Conservation (phyloP, 2,329 filamentous ascomycete species). For the Elsinoe fawcettii region DNA sequence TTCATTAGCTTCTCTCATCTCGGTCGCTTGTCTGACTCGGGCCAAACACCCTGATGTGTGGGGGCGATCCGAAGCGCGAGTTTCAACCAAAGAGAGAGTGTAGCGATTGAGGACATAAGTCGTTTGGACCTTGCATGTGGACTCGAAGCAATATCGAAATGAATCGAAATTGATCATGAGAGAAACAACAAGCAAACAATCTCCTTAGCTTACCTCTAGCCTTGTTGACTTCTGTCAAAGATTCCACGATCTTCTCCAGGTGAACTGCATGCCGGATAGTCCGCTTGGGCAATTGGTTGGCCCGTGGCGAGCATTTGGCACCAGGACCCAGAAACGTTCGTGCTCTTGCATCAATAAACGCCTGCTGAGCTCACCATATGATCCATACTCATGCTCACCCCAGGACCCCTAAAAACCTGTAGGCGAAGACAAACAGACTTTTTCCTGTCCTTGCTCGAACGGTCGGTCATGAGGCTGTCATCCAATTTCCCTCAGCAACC, state of each 20-base stretch:
- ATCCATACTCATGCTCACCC: slow-evolving; percentile 3
- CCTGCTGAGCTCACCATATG: slow-evolving; percentile 8
- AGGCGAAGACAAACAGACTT: background rate
- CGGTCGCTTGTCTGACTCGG: slow-evolving; percentile 11
- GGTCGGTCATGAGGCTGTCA: slow-evolving; percentile 1
- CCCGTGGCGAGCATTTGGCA: slow-evolving; percentile 6
- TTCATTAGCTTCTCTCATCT: slow-evolving; percentile 5
- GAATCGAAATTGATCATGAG: background rate
- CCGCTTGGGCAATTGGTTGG: slow-evolving; percentile 10
- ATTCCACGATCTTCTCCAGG: background rate
- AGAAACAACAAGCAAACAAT: background rate
- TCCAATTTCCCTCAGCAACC: slow-evolving; percentile 8
- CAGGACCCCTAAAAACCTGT: background rate
- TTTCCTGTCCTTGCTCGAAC: slow-evolving; percentile 6
- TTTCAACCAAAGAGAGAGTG: background rate
- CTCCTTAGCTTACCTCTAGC: background rate
- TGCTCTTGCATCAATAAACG: slow-evolving; percentile 1
- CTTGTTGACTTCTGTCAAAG: background rate
- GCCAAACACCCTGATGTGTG: slow-evolving; percentile 6
- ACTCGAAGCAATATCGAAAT: background rate
- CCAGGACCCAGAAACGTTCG: slow-evolving; percentile 1
- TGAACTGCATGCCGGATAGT: background rate
- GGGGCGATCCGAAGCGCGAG: slow-evolving; percentile 12
- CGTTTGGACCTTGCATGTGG: background rate
- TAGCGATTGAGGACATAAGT: background rate